phyloP scores from a whole-genome alignment of 208 protist species.

The Leishmania amazonensis region DNA sequence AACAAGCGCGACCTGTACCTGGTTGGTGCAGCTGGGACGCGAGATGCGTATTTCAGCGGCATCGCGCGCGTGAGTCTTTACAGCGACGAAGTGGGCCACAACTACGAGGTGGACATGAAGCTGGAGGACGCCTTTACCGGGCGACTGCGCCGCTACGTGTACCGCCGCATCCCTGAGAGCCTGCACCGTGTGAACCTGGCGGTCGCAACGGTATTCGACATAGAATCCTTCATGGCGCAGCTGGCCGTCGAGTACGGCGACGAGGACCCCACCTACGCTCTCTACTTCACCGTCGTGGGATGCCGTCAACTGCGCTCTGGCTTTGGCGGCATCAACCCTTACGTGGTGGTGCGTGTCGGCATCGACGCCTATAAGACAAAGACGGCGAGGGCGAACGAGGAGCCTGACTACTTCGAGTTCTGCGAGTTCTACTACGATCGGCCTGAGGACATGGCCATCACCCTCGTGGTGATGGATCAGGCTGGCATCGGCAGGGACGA shows the following conservation, averaged over 20 bases:
- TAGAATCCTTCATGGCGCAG: conserved; percentile 82
- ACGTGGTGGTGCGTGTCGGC: conserved; percentile 75
- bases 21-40: conserved; percentile 64
- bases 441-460: conserved; percentile 43
- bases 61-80: conserved; percentile 59
- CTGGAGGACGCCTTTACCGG: conserved; percentile 52
- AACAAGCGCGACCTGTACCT: conserved; percentile 66
- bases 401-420: conserved; percentile 87
- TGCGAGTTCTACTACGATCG: conserved; percentile 79
- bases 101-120: conserved; percentile 61
- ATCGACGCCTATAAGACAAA: conserved; percentile 74
- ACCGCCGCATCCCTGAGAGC: conserved; percentile 58
- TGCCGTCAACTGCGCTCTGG: conserved; percentile 62
- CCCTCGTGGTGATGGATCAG: conserved; percentile 82
- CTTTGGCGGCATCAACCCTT: conserved; percentile 65
- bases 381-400: conserved; percentile 57
- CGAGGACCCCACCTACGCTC: conserved; percentile 67
- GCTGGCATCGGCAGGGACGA: conserved; percentile 57
- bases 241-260: conserved; percentile 61
- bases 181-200: conserved; percentile 80
- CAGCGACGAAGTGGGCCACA: conserved; percentile 73
- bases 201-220: conserved; percentile 79
- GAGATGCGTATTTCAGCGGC: conserved; percentile 78
- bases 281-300: conserved; percentile 79
- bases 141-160: conserved; percentile 71